These are phyloP conservation scores for Pulveroboletus sp. DNA, from an alignment of 768 basidiomycete genomes.

Conservation along the genomic window DNA sequence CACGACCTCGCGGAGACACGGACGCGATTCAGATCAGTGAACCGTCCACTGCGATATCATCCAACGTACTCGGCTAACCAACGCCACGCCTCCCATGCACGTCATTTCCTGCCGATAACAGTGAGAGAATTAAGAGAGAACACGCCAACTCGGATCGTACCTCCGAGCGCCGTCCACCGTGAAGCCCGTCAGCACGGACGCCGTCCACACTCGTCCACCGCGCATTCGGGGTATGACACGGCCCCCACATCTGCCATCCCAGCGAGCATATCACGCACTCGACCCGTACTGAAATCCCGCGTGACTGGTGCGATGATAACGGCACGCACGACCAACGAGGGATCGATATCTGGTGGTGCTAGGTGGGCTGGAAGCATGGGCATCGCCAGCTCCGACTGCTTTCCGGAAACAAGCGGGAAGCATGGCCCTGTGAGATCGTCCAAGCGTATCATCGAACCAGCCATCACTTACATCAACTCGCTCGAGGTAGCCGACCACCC, in stretches of 20 bases:
- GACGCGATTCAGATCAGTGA: conserved; percentile 14
- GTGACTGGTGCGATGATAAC: conserved; percentile 44
- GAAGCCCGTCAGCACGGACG: no score
- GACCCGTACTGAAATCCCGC: conserved; percentile 40
- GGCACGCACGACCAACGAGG: conserved; percentile 49
- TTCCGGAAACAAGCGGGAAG: conserved; percentile 7
- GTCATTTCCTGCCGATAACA: conserved; percentile 16
- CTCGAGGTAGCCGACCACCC: conserved; percentile 60
- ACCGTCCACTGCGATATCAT: conserved; percentile 1
- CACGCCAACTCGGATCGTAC: conserved; percentile 16
- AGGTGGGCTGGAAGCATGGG: conserved; percentile 42
- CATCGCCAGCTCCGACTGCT: conserved; percentile 39
- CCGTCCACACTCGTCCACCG: not conserved
- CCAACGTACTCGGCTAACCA: conserved; percentile 26
- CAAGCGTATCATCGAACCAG: conserved; percentile 2
- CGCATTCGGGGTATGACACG: conserved; percentile 22
- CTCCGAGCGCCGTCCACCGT: conserved; percentile 8
- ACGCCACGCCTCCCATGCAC: conserved; percentile 20
- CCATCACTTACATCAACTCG: conserved; percentile 37
- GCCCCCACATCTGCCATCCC: conserved; percentile 16
- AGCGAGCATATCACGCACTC: conserved; percentile 23
- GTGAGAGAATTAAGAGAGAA: conserved; percentile 9
- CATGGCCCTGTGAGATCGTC: conserved; percentile 16
- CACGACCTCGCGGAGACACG: conserved; percentile 25
- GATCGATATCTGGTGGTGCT: conserved; percentile 39